Evolutionary conservation across 2,329 filamentous ascomycete genomes (phyloP).

Genomic region (Sporothrix pseudoabietina): DNA sequence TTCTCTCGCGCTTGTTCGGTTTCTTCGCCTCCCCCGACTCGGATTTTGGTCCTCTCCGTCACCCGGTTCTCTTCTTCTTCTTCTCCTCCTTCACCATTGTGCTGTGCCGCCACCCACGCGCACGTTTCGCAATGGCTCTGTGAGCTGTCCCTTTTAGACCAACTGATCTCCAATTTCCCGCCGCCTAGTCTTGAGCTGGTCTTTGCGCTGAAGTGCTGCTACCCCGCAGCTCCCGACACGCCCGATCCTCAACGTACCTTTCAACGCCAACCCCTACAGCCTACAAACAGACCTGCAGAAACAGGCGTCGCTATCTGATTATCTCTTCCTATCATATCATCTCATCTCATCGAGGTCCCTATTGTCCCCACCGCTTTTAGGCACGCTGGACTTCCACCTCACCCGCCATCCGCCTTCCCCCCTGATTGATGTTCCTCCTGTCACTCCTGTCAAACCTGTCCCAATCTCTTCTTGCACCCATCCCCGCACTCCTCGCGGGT

Average conservation of each 20-base stretch:
- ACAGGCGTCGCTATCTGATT: background rate
- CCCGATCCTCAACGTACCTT: background rate
- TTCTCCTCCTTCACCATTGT: background rate
- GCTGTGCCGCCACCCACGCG: conserved; percentile 6
- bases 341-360: background rate
- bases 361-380: conserved; percentile 19
- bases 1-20: background rate
- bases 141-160: background rate
- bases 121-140: background rate
- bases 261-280: background rate
- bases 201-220: conserved; percentile 12
- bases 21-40: background rate
- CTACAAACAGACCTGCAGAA: background rate
- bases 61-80: background rate
- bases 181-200: background rate
- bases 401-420: background rate
- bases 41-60: conserved; percentile 3
- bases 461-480: background rate
- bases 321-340: conserved; percentile 10
- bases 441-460: background rate
- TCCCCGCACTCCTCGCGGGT: conserved; percentile 1
- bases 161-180: conserved; percentile 14
- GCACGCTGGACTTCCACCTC: background rate
- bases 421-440: background rate
- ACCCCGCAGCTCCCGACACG: conserved; percentile 29